Conservation (phyloP, 257 asterid genomes). For the Phtheirospermum japonicum region DNA sequence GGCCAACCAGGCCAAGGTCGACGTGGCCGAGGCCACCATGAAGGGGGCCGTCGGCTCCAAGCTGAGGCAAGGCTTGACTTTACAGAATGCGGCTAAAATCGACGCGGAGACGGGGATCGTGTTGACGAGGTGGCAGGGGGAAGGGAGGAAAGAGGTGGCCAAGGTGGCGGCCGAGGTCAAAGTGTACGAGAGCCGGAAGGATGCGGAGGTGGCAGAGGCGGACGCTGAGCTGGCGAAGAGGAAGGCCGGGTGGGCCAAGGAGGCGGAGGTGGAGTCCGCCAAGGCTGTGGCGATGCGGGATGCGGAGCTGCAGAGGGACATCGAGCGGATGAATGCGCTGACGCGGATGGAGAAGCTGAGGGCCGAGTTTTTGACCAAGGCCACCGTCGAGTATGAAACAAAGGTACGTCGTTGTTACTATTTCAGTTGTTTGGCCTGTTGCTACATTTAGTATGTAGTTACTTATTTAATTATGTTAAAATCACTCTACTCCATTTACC, state of each 20-base stretch:
- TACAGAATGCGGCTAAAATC: no score
- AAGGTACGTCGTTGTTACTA: no score
- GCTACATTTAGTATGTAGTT: no score
- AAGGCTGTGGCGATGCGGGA: constrained; percentile 61
- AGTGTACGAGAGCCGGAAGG: constrained; percentile 47
- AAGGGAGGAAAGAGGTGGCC: constrained; percentile 54
- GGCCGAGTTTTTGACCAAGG: constrained; percentile 55
- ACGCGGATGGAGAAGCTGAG: constrained; percentile 55
- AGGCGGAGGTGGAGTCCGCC: constrained; percentile 49
- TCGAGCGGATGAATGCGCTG: constrained; percentile 58
- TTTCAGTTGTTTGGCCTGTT: no score
- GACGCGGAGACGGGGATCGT: constrained; percentile 60
- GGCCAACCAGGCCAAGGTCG: constrained; percentile 60
- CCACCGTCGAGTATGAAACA: constrained; percentile 63
- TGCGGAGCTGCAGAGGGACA: constrained; percentile 58
- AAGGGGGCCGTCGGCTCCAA: no score
- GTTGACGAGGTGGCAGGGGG: constrained; percentile 50
- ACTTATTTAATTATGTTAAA: no score
- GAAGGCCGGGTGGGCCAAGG: constrained; percentile 65
- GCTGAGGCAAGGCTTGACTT: no score
- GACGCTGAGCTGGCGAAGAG: constrained; percentile 57
- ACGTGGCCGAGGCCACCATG: no score
- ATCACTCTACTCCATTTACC: no score
- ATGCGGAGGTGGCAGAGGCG: no score
- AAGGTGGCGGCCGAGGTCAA: constrained; percentile 48